Base-by-base conservation (phyloP, 169 alveolate species). In the Ichthyophthirius multifiliis region DNA sequence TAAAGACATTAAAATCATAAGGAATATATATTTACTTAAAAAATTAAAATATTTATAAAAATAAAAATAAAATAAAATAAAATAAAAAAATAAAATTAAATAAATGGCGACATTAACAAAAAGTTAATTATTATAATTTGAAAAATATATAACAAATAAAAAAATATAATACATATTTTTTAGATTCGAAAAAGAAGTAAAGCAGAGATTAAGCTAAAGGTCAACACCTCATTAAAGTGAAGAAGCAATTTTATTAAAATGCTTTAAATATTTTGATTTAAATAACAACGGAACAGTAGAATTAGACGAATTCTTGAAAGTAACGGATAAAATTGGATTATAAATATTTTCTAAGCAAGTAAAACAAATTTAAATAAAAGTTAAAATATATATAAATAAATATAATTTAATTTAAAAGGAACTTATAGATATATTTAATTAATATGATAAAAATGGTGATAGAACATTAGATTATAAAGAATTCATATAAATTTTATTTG, bases 231-330 rank as follows among this genome's bases (percentile, higher is more conserved):
- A 65, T 45, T 30, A 39, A 39, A 63, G 87, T 13, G 94, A 87
- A 64, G 94, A 92, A 73, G 82, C 86, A 45, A 87, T 87, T 41
- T 82, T 92, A 27, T 27, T 89, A 31, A 74, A 78, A 48, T 65
- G 93, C 13, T 92, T 92, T 87, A 92, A 92, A 79, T 92, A 92
- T 79, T 92, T 92, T 83, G 96, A 92, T 79, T 86, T 92, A 44
- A 86, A 92, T 75, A 80, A 83, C 67, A 81, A 80, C 47, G 94
- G 93, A 5, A 46, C 87, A 27, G 89, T 87, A 34, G 91, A 83
- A 63, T 67, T 82, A 9, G 80, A 85, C 4, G 93, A 87, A 63
- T 92, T 87, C 75, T 44, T 83, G 43, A 89, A 87, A 71, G 90
- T 93, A 31, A 79, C 89, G 43, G 92, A 87, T 65, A 92, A 92